Conservation (phyloP, 2,329 filamentous ascomycete species). For the Penicillium sp. region DNA sequence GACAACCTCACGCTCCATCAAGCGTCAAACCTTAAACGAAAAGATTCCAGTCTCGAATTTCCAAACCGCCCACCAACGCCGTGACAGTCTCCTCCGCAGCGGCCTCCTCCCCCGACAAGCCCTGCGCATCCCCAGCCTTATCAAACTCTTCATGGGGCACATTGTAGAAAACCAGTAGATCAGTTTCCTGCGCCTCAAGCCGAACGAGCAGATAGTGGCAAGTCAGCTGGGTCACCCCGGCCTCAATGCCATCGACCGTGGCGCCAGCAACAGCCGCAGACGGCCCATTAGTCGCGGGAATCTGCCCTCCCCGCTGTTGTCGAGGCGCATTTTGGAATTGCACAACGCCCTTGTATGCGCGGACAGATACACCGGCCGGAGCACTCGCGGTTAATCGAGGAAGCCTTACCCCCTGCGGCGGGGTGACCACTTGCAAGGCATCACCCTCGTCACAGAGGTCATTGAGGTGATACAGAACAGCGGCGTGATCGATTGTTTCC, state of each 20-base stretch:
- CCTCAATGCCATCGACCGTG: conserved; percentile 20
- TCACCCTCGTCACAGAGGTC: conserved; percentile 70
- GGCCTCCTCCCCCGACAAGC: conserved; percentile 69
- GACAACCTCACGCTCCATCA: not conserved
- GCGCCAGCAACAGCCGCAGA: conserved; percentile 20
- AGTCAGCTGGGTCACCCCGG: conserved; percentile 55
- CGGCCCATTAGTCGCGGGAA: conserved; percentile 17
- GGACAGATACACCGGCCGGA: conserved; percentile 16
- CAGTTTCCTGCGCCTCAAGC: conserved; percentile 74
- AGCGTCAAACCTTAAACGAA: conserved; percentile 55
- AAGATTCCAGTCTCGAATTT: conserved; percentile 78
- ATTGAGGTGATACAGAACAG: conserved; percentile 65
- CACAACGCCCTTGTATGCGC: conserved; percentile 35
- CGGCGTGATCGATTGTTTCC: conserved; percentile 67
- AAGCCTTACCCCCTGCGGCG: conserved; percentile 62
- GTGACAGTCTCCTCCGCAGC: conserved; percentile 37
- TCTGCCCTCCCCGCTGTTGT: conserved; percentile 15
- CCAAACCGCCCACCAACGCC: conserved; percentile 71
- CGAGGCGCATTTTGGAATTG: conserved; percentile 28
- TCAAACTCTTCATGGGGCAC: conserved; percentile 81
- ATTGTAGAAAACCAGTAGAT: conserved; percentile 85
- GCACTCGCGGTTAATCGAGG: conserved; percentile 48
- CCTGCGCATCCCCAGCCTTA: conserved; percentile 69
- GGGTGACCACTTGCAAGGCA: conserved; percentile 68
- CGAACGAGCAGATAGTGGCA: conserved; percentile 79